These are phyloP conservation scores for Phytophthora multivora DNA, from an alignment of 352 stramenopile species.

Conservation along the genomic window DNA sequence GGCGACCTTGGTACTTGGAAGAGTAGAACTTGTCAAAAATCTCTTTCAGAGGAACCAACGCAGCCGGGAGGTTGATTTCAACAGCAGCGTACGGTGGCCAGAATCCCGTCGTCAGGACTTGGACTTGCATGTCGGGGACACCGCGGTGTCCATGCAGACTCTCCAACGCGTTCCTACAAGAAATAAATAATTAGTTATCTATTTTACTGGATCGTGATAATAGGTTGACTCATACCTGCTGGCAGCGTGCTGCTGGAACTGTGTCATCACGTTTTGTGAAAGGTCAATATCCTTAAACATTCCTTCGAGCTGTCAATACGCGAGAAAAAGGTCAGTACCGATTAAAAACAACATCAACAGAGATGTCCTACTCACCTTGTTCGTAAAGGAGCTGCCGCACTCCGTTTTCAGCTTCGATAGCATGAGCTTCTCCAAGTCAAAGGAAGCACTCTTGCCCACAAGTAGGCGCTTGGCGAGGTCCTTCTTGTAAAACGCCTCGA, in stretches of 20 bases:
- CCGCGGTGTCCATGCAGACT: constrained; percentile 40
- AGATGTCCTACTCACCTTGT: constrained; percentile 74
- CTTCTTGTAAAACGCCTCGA: constrained; percentile 99
- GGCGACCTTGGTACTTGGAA: constrained; percentile 87
- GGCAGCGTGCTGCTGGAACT: constrained; percentile 85
- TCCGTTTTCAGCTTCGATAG: constrained; percentile 98
- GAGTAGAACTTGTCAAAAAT: constrained; percentile 92
- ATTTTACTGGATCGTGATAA: neutral
- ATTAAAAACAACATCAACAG: neutral
- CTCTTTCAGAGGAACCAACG: constrained; percentile 68
- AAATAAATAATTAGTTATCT: constrained; percentile 1
- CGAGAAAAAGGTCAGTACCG: constrained; percentile 9
- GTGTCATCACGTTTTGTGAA: constrained; percentile 93
- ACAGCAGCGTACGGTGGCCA: constrained; percentile 95
- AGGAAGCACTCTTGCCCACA: constrained; percentile 87
- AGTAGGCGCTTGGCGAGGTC: constrained; percentile 97
- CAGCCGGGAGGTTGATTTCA: constrained; percentile 78
- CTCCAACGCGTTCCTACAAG: constrained; percentile 52
- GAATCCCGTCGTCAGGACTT: constrained; percentile 97
- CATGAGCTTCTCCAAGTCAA: constrained; percentile 97
- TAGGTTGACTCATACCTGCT: constrained; percentile 56
- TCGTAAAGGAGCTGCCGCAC: constrained; percentile 97
- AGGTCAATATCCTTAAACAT: constrained; percentile 99
- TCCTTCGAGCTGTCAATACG: constrained; percentile 90
- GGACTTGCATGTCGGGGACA: constrained; percentile 94